A percentile compares a stretch with the other conserved stretches of the same genome.
phyloP scores from a whole-genome alignment of 2,329 filamentous ascomycete species.

The Diaporthe vaccinii region DNA sequence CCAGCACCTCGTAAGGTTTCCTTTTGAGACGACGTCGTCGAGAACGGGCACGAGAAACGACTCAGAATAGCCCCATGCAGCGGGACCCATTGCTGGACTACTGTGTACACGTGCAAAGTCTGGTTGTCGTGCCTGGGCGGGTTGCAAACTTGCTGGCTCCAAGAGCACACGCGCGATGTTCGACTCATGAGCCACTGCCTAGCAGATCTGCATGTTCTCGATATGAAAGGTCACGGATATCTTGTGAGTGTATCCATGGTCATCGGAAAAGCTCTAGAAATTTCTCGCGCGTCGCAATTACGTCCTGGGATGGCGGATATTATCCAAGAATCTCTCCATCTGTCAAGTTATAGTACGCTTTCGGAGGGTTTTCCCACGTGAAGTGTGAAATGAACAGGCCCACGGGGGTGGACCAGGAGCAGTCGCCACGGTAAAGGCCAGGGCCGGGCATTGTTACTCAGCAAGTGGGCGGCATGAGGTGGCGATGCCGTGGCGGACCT shows the following conservation, averaged over 20 bases:
- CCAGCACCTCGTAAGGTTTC: slow-evolving; percentile 17
- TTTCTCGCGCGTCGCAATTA: not conserved
- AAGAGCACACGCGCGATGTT: not conserved
- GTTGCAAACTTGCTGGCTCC: not conserved
- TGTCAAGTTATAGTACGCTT: not conserved
- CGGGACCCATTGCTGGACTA: not conserved
- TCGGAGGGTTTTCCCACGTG: slow-evolving; percentile 28
- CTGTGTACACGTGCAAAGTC: not conserved
- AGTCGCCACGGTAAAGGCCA: not conserved
- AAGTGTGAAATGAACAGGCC: not conserved
- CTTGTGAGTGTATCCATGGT: not conserved
- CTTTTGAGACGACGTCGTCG: slow-evolving; percentile 7
- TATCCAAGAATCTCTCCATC: not conserved
- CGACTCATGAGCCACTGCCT: slow-evolving; percentile 20
- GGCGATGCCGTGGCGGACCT: not conserved
- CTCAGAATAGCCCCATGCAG: slow-evolving; percentile 16
- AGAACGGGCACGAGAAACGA: slow-evolving; percentile 10
- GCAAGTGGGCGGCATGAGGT: not conserved
- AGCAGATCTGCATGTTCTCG: slow-evolving; percentile 2
- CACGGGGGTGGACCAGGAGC: slow-evolving; percentile 1
- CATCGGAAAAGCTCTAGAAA: not conserved
- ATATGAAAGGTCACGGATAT: not conserved
- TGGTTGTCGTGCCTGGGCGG: not conserved
- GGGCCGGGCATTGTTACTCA: not conserved
- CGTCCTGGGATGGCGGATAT: slow-evolving; percentile 23